Base-by-base conservation (phyloP, 2,329 filamentous ascomycete genomes). In the Penicillium polonicum region DNA sequence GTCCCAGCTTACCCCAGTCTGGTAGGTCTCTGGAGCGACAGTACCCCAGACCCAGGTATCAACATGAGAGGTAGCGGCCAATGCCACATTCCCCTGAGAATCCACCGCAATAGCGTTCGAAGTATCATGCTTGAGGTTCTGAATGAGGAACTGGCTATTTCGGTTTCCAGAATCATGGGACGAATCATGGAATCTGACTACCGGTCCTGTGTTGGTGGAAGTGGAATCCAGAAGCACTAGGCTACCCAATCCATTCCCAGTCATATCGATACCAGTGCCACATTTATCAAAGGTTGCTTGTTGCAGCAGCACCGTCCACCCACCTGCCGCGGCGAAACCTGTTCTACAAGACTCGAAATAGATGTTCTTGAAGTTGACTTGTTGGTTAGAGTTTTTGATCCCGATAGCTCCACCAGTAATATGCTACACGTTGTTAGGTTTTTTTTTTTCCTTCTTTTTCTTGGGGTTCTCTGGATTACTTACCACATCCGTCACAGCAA, bases 331-430 rank as follows among this genome's bases (percentile, higher is more conserved):
- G 7, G 60, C 39, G 44, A 88, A 78, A 0, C 75, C 70, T 2
- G 78, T 79, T 3, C 80, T 82, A 66, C 86, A 88, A 64, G 85
- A 86, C 59, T 78, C 82, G 72, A 86, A 89, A 67, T 78, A 82
- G 36, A 78, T 70, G 1, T 76, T 71, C 68, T 85, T 85, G 61
- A 73, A 70, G 39, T 70, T 69, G 53, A 70, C 70, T 48, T 73
- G 68, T 27, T 73, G 70, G 23, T 71, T 70, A 2, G 64, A 67
- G 43, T 69, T 66, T 23, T 63, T 62, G 42, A 74, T 66, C 23
- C 71, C 71, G 13, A 68, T 63, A 0, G 59, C 64, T 27, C 71
- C 69, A 23, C 70, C 70, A 5, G 55, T 59, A 41, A 74, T 66
- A 29, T 54, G 48, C 68, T 69, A 39, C 2, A 9, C 4, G 31